These are phyloP conservation scores for Bipolaris cookei DNA, from an alignment of 2,329 filamentous ascomycete species.

Conservation along the genomic window DNA sequence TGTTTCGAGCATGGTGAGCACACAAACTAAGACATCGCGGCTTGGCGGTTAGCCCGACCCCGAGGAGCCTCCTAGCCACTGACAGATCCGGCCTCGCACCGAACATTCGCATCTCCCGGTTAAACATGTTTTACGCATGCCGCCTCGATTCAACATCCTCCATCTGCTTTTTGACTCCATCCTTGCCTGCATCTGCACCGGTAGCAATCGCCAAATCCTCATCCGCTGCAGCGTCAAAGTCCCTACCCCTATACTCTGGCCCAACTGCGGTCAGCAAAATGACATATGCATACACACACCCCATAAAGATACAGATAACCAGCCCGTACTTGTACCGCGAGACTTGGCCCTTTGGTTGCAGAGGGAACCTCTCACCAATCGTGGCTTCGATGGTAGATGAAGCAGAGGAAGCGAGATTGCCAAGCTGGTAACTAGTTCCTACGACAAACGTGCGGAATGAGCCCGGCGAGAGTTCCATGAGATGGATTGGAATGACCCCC, in stretches of 20 bases:
- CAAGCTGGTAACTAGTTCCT: conserved; percentile 76
- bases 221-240: conserved; percentile 44
- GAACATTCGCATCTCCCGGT: not conserved
- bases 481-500: conserved; percentile 65
- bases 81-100: not conserved
- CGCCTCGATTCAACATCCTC: conserved; percentile 12
- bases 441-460: conserved; percentile 77
- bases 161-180: conserved; percentile 14
- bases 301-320: conserved; percentile 93
- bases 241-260: conserved; percentile 54
- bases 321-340: conserved; percentile 68
- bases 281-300: conserved; percentile 72
- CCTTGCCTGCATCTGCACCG: conserved; percentile 15
- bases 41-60: no score
- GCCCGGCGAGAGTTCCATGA: conserved; percentile 77
- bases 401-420: conserved; percentile 73
- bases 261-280: conserved; percentile 69
- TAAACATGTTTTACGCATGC: not conserved
- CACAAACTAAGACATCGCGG: no score
- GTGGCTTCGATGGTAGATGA: conserved; percentile 78
- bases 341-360: conserved; percentile 58
- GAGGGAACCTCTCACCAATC: conserved; percentile 75
- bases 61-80: not conserved
- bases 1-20: no score
- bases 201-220: conserved; percentile 42